phyloP scores from a whole-genome alignment of 2,329 filamentous ascomycete species.

The Coniochaeta ligniaria region DNA sequence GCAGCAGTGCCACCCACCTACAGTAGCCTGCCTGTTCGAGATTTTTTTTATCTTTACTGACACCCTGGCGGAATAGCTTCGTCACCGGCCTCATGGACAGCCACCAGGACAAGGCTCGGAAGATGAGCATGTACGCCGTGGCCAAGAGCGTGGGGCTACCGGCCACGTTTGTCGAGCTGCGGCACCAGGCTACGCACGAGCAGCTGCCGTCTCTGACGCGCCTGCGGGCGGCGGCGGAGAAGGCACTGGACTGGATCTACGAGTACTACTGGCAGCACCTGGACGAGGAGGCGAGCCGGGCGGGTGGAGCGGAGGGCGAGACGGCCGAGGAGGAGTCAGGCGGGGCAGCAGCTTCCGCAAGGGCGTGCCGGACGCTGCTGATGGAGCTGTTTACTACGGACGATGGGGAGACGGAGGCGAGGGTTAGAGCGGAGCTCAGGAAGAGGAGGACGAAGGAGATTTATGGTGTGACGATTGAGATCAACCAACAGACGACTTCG shows the following conservation, averaged over 20 bases:
- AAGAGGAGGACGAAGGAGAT: constrained; percentile 29
- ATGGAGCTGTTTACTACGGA: constrained; percentile 10
- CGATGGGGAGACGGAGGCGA: constrained; percentile 10
- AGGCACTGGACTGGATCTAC: constrained; percentile 81
- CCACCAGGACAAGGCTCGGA: constrained; percentile 59
- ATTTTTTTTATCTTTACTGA: too few species aligned
- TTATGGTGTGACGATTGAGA: constrained; percentile 27
- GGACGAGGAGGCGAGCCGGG: background rate
- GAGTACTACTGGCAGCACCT: constrained; percentile 72
- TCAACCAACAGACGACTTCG: constrained; percentile 32
- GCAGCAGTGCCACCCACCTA: too few species aligned
- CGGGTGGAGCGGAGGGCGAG: background rate
- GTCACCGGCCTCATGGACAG: constrained; percentile 74
- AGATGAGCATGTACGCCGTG: constrained; percentile 66
- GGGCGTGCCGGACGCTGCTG: constrained; percentile 25
- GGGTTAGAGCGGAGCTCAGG: constrained; percentile 22
- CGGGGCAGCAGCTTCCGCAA: background rate
- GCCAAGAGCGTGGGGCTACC: constrained; percentile 63
- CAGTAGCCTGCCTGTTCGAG: too few species aligned
- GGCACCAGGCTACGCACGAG: constrained; percentile 87
- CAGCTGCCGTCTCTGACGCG: constrained; percentile 71
- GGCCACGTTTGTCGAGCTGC: constrained; percentile 77
- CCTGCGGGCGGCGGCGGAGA: constrained; percentile 60
- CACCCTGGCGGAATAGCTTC: constrained; percentile 37
- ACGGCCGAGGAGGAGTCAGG: constrained; percentile 2